phyloP scores from a whole-genome alignment of 2,329 filamentous ascomycete genomes.

The Aspergillus latus region DNA sequence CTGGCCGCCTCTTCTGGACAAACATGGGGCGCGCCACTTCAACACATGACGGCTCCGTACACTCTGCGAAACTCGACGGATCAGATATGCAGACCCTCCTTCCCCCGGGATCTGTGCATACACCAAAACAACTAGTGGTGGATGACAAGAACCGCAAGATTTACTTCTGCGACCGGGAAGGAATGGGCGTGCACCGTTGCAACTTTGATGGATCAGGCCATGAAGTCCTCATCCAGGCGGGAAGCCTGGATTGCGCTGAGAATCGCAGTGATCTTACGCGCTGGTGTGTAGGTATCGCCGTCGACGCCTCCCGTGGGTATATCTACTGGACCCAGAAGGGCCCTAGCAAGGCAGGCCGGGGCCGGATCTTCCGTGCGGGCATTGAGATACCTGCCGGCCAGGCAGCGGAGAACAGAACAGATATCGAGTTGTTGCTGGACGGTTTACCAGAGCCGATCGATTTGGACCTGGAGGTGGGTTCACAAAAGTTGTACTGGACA shows the following conservation, averaged over 20 bases:
- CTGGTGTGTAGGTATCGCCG: slow-evolving; percentile 59
- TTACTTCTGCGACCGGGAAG: slow-evolving; percentile 49
- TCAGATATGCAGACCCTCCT: slow-evolving; percentile 47
- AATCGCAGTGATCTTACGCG: slow-evolving; percentile 29
- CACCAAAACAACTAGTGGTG: slow-evolving; percentile 46
- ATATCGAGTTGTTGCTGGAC: slow-evolving; percentile 48
- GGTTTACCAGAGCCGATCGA: slow-evolving; percentile 55
- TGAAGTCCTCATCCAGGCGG: slow-evolving; percentile 42
- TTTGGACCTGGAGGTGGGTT: slow-evolving; percentile 52
- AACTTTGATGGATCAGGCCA: slow-evolving; percentile 36
- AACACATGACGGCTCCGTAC: slow-evolving; percentile 44
- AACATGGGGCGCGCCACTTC: slow-evolving; percentile 47
- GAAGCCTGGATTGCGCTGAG: slow-evolving; percentile 21
- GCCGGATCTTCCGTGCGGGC: slow-evolving; percentile 55
- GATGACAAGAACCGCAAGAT: slow-evolving; percentile 30
- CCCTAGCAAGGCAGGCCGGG: slow-evolving; percentile 50
- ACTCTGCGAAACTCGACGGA: slow-evolving; percentile 52
- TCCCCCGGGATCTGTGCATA: slow-evolving; percentile 48
- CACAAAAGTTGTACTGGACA: slow-evolving; percentile 57
- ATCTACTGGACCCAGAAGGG: slow-evolving; percentile 66
- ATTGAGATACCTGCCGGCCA: slow-evolving; percentile 42
- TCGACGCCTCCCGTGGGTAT: slow-evolving; percentile 45
- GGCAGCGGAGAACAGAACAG: slow-evolving; percentile 36
- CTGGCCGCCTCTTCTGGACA: slow-evolving; percentile 51
- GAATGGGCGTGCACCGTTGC: slow-evolving; percentile 36